phyloP scores from a whole-genome alignment of 441 rosid genomes.

The Pelargonium australe region DNA sequence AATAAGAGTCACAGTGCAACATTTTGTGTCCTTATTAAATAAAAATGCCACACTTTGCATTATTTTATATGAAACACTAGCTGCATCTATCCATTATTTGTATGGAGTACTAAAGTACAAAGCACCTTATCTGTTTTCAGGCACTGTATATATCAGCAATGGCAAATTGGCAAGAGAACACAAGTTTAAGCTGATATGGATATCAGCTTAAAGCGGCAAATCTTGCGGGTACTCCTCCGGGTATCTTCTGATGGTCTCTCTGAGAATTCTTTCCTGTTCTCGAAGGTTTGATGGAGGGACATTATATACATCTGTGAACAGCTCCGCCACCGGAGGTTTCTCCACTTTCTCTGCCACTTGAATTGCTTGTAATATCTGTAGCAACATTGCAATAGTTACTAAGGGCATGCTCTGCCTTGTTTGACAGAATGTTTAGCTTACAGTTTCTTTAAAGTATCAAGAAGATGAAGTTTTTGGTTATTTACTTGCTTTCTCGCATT shows the following conservation, averaged over 20 bases:
- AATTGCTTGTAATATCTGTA: slow-evolving; percentile 55
- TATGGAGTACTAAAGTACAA: no score
- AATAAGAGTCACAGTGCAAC: no score
- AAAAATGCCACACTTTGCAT: no score
- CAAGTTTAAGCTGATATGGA: no score
- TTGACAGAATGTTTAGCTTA: no score
- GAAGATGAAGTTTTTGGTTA: not conserved
- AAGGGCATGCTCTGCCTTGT: no score
- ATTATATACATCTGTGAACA: slow-evolving; percentile 67
- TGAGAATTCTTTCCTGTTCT: slow-evolving; percentile 53
- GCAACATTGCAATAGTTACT: not conserved
- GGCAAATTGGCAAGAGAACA: no score
- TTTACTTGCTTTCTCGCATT: slow-evolving; percentile 45
- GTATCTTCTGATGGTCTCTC: slow-evolving; percentile 36
- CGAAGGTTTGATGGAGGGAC: slow-evolving; percentile 40
- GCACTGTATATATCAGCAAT: no score
- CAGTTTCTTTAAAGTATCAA: not conserved
- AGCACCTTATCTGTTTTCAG: no score
- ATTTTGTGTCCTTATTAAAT: no score
- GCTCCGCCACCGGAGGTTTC: slow-evolving; percentile 46
- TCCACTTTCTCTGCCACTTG: slow-evolving; percentile 50
- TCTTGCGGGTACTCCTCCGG: slow-evolving; percentile 47
- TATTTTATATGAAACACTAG: no score
- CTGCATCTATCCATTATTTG: no score
- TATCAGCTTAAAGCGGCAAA: slow-evolving; percentile 21